phyloP scores from a whole-genome alignment of 768 basidiomycete species.

The Clitopilus passeckerianus region DNA sequence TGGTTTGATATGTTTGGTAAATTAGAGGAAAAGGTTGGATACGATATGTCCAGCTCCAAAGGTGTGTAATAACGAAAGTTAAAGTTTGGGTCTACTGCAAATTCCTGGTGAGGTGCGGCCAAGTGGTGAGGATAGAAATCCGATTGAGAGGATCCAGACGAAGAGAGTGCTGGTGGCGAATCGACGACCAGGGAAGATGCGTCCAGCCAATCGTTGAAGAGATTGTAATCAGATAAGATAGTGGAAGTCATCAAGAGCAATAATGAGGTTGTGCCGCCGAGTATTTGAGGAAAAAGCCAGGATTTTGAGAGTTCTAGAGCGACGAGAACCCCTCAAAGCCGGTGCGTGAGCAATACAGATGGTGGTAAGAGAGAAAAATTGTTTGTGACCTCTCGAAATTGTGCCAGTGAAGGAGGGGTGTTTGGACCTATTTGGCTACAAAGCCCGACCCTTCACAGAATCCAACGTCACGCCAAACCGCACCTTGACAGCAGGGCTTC shows the following conservation, averaged over 20 bases:
- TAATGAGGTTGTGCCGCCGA: not conserved
- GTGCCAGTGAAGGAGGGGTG: not conserved
- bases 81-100: not conserved
- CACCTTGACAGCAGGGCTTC: not conserved
- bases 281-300: not conserved
- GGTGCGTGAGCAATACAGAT: not conserved
- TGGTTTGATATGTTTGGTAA: not conserved
- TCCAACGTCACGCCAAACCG: slow-evolving; percentile 1
- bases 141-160: not conserved
- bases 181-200: not conserved
- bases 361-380: not conserved
- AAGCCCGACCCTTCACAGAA: not conserved
- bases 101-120: not conserved
- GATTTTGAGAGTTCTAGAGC: not conserved
- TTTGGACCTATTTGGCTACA: not conserved
- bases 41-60: not conserved
- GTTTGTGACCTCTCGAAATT: not conserved
- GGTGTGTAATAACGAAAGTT: not conserved
- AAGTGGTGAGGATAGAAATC: not conserved
- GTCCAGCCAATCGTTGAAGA: slow-evolving; percentile 7
- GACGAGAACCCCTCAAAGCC: not conserved
- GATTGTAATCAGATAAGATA: slow-evolving; percentile 3
- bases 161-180: not conserved
- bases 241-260: not conserved
- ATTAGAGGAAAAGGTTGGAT: not conserved